Base-by-base conservation (phyloP, 352 stramenopile genomes). In the Phytophthora ohioensis region DNA sequence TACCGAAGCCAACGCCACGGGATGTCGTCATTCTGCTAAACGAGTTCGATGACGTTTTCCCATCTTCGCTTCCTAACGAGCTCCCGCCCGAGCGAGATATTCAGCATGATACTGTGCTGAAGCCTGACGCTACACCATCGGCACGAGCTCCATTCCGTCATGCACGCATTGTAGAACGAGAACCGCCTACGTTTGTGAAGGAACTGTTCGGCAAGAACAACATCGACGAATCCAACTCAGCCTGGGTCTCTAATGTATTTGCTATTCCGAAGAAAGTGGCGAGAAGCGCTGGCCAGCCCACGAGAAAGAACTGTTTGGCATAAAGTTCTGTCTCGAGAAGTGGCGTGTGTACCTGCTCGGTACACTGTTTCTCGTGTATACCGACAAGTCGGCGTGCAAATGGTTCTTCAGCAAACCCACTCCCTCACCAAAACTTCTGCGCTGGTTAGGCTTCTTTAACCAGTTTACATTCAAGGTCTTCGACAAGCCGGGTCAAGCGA, bases 181-280 rank as follows among this genome's bases (percentile, higher is more conserved):
- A 63, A 32, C 21, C 57, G 31, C n/a, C 17, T 21, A 21, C 0
- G 0, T 21, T 21, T 21, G 17, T 21, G 17, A 21, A 1, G 17
- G 17, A 21, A 21, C 17, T 21, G 17, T 0, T 71, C 13, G 53
- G 31, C 12, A 64, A 59, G 10, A 55, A 55, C 17, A 43, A 11
- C 9, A 43, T 60, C n/a, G 17, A 64, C 3, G 62, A 55, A 13
- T 65, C 63, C 2, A 64, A 71, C 7, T 65, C 54, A 7, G 52
- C 53, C 7, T 65, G 34, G 46, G 48, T 64, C 46, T 69, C 35
- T 42, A 69, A 35, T 63, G 57, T 38, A 2, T 47, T 47, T 41
- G 42, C 3, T 15, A 63, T 52, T 15, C 55, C 13, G 57, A 69
- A 31, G n/a, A 55, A 31, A 13, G 7, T 4, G 15, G 7, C 0